Evolutionary conservation across 1,139 yeast genomes (phyloP).

Genomic region (Waltiozyma sp.): DNA sequence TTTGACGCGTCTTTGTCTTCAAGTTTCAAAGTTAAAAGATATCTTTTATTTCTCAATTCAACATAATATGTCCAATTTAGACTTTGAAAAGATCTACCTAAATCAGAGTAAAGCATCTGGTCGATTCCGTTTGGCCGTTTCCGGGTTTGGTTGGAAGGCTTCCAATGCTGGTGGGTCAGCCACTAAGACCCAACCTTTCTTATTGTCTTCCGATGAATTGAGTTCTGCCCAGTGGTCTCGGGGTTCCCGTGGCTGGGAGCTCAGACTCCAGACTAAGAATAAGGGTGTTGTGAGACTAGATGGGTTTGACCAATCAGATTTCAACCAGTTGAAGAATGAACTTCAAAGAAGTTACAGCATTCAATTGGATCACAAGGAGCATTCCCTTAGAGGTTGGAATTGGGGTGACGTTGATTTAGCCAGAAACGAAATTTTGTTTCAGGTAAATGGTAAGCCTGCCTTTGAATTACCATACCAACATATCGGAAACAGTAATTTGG

Average conservation of each 20-base stretch:
- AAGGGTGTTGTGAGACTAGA: slow-evolving; percentile 81
- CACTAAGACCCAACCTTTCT: slow-evolving; percentile 57
- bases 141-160: slow-evolving; percentile 97
- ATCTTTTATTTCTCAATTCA: not conserved
- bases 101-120: slow-evolving; percentile 82
- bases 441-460: slow-evolving; percentile 78
- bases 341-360: slow-evolving; percentile 67
- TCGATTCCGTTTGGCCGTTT: slow-evolving; percentile 85
- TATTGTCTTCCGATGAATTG: slow-evolving; percentile 77
- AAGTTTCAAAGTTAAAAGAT: too few relatives aligned
- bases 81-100: slow-evolving; percentile 79
- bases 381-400: slow-evolving; percentile 95
- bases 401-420: slow-evolving; percentile 96
- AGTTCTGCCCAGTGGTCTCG: slow-evolving; percentile 83
- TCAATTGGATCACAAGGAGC: slow-evolving; percentile 73
- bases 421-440: slow-evolving; percentile 80
- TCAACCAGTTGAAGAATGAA: slow-evolving; percentile 70
- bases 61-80: slow-evolving; percentile 18
- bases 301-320: slow-evolving; percentile 82
- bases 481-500: slow-evolving; percentile 79
- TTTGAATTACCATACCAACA: slow-evolving; percentile 82
- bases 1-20: not conserved
- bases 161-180: slow-evolving; percentile 45
- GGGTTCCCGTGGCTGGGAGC: slow-evolving; percentile 85
- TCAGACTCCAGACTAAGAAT: slow-evolving; percentile 80